Evolutionary conservation across 192 early-diverging fungal species (phyloP).

Genomic region (Coemansia sp.): DNA sequence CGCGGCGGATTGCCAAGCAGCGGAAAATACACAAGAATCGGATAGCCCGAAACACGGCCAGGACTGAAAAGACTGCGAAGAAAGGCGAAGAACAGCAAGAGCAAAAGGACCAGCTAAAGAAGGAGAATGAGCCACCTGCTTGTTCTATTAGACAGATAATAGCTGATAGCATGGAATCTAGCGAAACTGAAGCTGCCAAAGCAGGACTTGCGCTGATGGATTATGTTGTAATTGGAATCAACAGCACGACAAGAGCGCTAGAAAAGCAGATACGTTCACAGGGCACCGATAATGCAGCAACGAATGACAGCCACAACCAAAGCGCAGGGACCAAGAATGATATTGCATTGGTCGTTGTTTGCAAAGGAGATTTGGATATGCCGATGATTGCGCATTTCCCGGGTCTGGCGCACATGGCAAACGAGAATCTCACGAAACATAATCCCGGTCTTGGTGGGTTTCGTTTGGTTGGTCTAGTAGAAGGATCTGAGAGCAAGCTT

Average conservation of each 20-base stretch:
- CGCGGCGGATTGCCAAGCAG: conserved; percentile 28
- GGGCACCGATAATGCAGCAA: not conserved
- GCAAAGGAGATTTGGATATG: conserved; percentile 39
- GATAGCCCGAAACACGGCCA: conserved; percentile 4
- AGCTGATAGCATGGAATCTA: not conserved
- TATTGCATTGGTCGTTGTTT: conserved; percentile 39
- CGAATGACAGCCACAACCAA: not conserved
- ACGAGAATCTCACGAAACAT: not conserved
- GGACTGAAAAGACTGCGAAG: not conserved
- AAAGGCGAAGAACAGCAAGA: conserved; percentile 1
- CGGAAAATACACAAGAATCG: conserved; percentile 13
- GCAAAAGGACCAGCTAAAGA: not conserved
- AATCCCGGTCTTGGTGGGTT: conserved; percentile 3
- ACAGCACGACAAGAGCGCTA: conserved; percentile 38
- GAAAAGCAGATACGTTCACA: conserved; percentile 29
- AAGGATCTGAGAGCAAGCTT: conserved; percentile 27
- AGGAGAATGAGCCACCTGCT: not conserved
- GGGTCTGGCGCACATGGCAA: conserved; percentile 37
- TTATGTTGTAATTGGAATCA: conserved; percentile 40
- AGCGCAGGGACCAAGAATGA: not conserved
- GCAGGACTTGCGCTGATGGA: conserved; percentile 16
- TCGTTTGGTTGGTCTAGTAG: conserved; percentile 34
- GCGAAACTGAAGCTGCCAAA: not conserved
- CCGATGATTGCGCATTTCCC: conserved; percentile 45
- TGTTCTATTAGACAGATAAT: not conserved